Base-by-base conservation (phyloP, 2,329 filamentous ascomycete species). In the Phyllosticta citrichinensis region DNA sequence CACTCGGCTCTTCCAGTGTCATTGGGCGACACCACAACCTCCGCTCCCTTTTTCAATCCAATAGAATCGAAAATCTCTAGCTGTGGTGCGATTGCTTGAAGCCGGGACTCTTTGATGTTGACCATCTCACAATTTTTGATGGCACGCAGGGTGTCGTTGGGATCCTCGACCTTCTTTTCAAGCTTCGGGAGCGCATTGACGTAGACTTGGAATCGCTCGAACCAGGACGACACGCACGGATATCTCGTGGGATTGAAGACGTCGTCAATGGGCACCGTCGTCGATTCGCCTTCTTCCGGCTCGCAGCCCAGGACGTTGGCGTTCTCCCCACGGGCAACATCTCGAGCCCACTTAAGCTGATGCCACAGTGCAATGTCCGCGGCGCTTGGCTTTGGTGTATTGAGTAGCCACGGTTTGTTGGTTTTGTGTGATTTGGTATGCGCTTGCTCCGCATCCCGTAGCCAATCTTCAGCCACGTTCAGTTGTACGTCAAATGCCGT, bases 311-410 rank as follows among this genome's bases (percentile, higher is more conserved):
- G 75, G 1, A 77, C 70, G 8, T 69, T 65, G 22, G 73, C 68
- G 0, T 71, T 68, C 12, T 67, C 66, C 0, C 75, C 74, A 5
- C 64, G 64, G 1, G 73, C 69, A 24, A 77, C 75, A 17, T 75
- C 73, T 0, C 67, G 64, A 6, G 71, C 75, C 75, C 75, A 77
- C 0, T 67, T 58, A 0, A 76, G 62, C 56, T 77, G 72, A 52
- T 76, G 75, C 55, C 68, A 76, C 12, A 76, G 12, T 9, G 69
- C 68, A 1, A 76, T 61, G 63, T 76, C 74, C 8, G 72, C 75
- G 1, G 75, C 62, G 0, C 66, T 68, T 0, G 75, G 75, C 6
- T 64, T 64, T 1, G 57, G 25, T 0, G 75, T 75, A 0, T 71
- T 71, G 40, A 75, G 69, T 1, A 71, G 63, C 73, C 74, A 77